Percentiles rank a stretch among this genome's conserved stretches.
phyloP scores from a whole-genome alignment of 192 early-diverging fungal species.

The Podila epigama region DNA sequence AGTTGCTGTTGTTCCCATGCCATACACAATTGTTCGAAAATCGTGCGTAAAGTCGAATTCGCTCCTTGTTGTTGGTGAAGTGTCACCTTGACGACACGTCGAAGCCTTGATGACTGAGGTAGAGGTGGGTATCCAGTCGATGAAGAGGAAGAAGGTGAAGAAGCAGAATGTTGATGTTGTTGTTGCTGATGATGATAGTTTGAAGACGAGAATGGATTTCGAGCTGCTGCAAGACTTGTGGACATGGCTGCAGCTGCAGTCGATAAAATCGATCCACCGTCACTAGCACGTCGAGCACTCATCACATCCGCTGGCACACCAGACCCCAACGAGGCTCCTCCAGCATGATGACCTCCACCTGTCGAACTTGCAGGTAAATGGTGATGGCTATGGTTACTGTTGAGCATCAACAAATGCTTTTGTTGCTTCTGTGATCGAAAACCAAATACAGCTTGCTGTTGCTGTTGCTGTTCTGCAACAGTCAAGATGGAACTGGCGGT shows the following conservation, averaged over 20 bases:
- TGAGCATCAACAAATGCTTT: neutral
- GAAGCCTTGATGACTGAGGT: slow-evolving; percentile 1
- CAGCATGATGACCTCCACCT: neutral
- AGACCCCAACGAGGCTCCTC: neutral
- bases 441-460: neutral
- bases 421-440: neutral
- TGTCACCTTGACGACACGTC: slow-evolving; percentile 24
- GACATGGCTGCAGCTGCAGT: slow-evolving; percentile 34
- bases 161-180: slow-evolving; percentile 8
- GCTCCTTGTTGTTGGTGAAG: slow-evolving; percentile 42
- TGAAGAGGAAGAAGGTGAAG: neutral
- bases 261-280: slow-evolving; percentile 39
- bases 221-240: slow-evolving; percentile 18
- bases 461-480: neutral
- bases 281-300: slow-evolving; percentile 28
- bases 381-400: slow-evolving; percentile 17
- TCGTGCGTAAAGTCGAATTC: slow-evolving; percentile 32
- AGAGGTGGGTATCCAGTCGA: slow-evolving; percentile 8
- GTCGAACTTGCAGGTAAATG: neutral
- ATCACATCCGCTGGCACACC: neutral
- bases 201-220: slow-evolving; percentile 13
- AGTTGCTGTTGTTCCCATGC: slow-evolving; percentile 22
- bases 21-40: slow-evolving; percentile 11
- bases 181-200: neutral
- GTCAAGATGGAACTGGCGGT: neutral